Conservation (phyloP, 139 green algal genomes). For the Desmodesmus armatus region DNA sequence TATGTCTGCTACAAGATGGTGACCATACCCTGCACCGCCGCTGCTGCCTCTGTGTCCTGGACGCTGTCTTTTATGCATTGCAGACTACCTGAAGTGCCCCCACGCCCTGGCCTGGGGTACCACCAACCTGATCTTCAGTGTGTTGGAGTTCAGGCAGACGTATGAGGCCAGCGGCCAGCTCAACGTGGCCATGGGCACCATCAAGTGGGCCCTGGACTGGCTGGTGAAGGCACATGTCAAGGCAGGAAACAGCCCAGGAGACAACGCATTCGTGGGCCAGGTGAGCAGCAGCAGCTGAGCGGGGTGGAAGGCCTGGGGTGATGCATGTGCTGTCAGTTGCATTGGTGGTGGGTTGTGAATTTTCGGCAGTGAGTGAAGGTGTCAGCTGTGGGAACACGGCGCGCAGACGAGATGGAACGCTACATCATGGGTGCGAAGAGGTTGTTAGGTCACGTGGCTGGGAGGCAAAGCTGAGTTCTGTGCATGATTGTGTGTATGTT, state of each 20-base stretch:
- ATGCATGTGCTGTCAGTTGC: no score
- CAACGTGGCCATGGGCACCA: constrained; percentile 24
- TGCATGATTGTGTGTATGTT: no score
- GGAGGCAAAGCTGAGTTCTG: no score
- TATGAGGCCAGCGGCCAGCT: background rate
- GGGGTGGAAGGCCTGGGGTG: no score
- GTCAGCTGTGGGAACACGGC: no score
- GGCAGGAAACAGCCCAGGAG: constrained; percentile 29
- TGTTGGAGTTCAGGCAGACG: constrained; percentile 44
- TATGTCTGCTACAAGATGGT: background rate
- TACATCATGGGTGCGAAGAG: no score
- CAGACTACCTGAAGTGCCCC: constrained; percentile 54
- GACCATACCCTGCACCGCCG: background rate
- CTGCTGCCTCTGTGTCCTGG: background rate
- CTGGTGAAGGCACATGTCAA: constrained; percentile 64
- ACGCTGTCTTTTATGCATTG: background rate
- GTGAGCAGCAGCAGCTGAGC: constrained; percentile 44
- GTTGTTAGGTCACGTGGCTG: no score
- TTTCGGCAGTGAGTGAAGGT: no score
- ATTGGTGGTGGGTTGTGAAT: no score
- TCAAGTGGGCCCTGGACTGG: constrained; percentile 68
- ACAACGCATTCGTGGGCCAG: constrained; percentile 63
- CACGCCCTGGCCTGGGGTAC: constrained; percentile 40
- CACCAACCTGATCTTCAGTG: constrained; percentile 31
- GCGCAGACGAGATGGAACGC: no score